Base-by-base conservation (phyloP, 257 asterid genomes). In the Salvia splendens region DNA sequence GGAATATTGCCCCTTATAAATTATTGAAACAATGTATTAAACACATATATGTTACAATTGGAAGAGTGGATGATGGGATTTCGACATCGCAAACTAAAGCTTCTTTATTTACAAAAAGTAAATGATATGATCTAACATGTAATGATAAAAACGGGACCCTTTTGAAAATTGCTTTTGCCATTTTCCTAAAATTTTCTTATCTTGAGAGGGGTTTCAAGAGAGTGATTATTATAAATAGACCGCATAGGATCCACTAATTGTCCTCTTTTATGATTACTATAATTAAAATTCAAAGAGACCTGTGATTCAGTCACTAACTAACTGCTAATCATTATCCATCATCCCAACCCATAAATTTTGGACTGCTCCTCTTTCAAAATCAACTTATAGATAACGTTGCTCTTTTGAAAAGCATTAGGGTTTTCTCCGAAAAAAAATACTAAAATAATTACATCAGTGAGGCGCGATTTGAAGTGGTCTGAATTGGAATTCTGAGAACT, bases 141-240 rank as follows among this genome's bases (percentile, higher is more conserved):
- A 41, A 40, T 67, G 72, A 67, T 67, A 41, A 52, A 52, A 20
- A 51, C 14, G 72, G 72, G 72, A 55, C 65, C 72, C 65, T 54
- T 55, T 54, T 55, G 53, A 20, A 20, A 17, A 67, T 41, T 16
- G 5, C 24, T 30, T 54, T 55, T 42, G 12, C 35, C 4, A 51
- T 51, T 51, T 66, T 32, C 71, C 8, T 24, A 12, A 53, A 50
- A 16, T 50, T 42, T 33, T 67, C 45, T 49, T n/a, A 41, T 40
- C 32, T 40, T 20, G 33, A n/a, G 43, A 5, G 47, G 20, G 15
- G 16, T 41, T 67, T 67, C 72, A 67, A 55, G 17, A 50, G 46
- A 55, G 56, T 55, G 65, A 55, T 67, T 42, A 55, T 42, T 42
- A 15, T 55, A 53, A 52, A 17, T 54, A 55, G 72, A 45, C 43